Base-by-base conservation (phyloP, 2,329 filamentous ascomycete species). In the Nemania bipapillata region DNA sequence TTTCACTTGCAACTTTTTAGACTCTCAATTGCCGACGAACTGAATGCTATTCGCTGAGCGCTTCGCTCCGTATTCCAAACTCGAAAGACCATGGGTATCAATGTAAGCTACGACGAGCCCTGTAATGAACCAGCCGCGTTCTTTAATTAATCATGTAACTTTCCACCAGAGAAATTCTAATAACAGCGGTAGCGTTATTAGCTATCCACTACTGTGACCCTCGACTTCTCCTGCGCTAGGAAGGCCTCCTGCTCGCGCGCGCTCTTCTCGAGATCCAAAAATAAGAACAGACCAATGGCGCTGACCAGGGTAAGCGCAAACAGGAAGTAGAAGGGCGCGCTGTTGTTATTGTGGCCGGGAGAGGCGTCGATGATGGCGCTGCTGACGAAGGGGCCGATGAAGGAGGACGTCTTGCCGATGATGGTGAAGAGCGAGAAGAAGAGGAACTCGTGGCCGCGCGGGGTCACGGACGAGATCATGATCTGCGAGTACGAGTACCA, bases 401-500 rank as follows among this genome's bases (percentile, higher is more conserved):
- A 91, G 0, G 86, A 87, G 7, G 86, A 89, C 0, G 89, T 89
- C 79, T 92, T 92, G 52, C 89, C 89, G 30, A 91, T 86, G 73
- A 91, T 90, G 69, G 86, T 89, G 79, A 91, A 91, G 1, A 92
- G 78, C 54, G 84, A 86, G 83, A 92, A 92, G 82, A 92, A 92
- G 11, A 92, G 80, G 73, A 91, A 91, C 72, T 91, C 90, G 74
- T 91, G 88, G 42, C 89, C 89, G 5, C 87, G 83, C 0, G 90
- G 90, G 0, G 89, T 91, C 1, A 92, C 88, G 72, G 91, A 90
- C 2, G 86, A 88, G 72, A 92, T 92, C 85, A 92, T 89, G 73
- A 89, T 91, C 76, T 91, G 89, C 0, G 85, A 87, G 78, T 92
- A 92, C 55, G 86, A 88, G 77, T 91, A 91, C 89, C 89, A 91